Percentiles rank a stretch among this genome's conserved stretches.
Conservation (phyloP, 2,329 filamentous ascomycete species). For the Colletotrichum shisoi region DNA sequence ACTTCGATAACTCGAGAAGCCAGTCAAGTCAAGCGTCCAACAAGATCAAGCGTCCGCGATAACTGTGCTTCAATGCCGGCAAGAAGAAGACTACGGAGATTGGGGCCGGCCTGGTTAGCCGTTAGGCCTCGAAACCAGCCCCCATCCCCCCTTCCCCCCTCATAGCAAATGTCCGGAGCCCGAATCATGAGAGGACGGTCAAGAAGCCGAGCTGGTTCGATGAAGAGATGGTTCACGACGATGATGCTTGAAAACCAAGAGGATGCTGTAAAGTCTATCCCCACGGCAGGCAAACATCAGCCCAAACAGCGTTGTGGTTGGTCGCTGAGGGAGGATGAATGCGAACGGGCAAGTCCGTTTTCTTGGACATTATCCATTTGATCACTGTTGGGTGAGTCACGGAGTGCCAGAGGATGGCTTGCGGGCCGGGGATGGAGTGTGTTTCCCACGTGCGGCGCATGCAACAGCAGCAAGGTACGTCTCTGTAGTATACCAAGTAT, state of each 20-base stretch:
- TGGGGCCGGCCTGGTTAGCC: slow-evolving; percentile 1
- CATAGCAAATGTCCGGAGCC: neutral
- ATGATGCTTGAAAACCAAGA: neutral
- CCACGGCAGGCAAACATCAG: slow-evolving; percentile 12
- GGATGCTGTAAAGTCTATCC: neutral
- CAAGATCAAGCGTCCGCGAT: neutral
- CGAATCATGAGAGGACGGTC: slow-evolving; percentile 1
- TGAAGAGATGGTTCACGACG: neutral
- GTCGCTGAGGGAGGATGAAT: neutral
- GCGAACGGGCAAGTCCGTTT: slow-evolving; percentile 18
- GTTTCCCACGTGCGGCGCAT: slow-evolving; percentile 37
- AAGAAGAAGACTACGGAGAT: slow-evolving; percentile 1
- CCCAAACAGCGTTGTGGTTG: slow-evolving; percentile 2
- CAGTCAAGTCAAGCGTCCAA: no score
- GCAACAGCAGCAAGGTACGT: slow-evolving; percentile 19
- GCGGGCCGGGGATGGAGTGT: slow-evolving; percentile 14
- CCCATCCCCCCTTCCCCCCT: no score
- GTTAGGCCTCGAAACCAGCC: neutral
- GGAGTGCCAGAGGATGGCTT: slow-evolving; percentile 9
- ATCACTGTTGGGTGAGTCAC: slow-evolving; percentile 6
- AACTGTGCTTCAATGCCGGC: neutral
- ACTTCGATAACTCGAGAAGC: no score
- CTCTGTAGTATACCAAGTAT: neutral
- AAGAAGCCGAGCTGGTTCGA: neutral
- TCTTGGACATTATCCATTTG: slow-evolving; percentile 18